These are phyloP conservation scores for Claviceps arundinis DNA, from an alignment of 2,329 filamentous ascomycete species.

Conservation along the genomic window DNA sequence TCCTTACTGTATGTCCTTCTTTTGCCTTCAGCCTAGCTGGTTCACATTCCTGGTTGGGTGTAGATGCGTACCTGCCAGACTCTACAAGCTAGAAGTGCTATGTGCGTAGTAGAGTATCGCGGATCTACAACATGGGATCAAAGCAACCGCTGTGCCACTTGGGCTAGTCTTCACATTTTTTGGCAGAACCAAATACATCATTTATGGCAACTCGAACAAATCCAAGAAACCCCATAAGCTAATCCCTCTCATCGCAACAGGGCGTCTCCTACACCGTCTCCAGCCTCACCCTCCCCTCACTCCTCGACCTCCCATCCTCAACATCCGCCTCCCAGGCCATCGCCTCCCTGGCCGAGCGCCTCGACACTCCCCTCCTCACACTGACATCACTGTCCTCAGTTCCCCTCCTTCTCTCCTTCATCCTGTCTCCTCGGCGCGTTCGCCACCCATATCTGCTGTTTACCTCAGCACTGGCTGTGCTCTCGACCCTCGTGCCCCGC, in stretches of 20 bases:
- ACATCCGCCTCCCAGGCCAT: conserved; percentile 57
- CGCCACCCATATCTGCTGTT: conserved; percentile 87
- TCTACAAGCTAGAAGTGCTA: too few relatives aligned
- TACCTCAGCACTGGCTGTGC: conserved; percentile 55
- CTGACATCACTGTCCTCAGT: conserved; percentile 56
- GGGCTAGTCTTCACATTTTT: too few relatives aligned
- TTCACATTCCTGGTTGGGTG: too few relatives aligned
- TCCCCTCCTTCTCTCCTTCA: conserved; percentile 65
- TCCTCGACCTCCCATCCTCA: conserved; percentile 70
- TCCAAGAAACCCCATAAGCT: conserved; percentile 3
- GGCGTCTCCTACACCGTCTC: conserved; percentile 80
- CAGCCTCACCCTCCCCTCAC: conserved; percentile 62
- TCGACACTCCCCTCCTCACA: conserved; percentile 50
- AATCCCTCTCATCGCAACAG: conserved; percentile 29
- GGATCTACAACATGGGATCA: too few relatives aligned
- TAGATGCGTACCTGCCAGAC: too few relatives aligned
- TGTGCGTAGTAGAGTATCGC: too few relatives aligned
- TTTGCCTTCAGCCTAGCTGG: neutral
- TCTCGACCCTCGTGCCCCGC: conserved; percentile 43
- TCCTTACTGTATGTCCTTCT: conserved; percentile 58
- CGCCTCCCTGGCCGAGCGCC: conserved; percentile 48
- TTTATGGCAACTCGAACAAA: neutral
- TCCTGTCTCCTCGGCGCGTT: conserved; percentile 57
- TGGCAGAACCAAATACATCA: neutral
- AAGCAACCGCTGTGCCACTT: too few relatives aligned